Conservation (phyloP, 1,284 basidiomycete genomes). For the Tausonia pullulans region DNA sequence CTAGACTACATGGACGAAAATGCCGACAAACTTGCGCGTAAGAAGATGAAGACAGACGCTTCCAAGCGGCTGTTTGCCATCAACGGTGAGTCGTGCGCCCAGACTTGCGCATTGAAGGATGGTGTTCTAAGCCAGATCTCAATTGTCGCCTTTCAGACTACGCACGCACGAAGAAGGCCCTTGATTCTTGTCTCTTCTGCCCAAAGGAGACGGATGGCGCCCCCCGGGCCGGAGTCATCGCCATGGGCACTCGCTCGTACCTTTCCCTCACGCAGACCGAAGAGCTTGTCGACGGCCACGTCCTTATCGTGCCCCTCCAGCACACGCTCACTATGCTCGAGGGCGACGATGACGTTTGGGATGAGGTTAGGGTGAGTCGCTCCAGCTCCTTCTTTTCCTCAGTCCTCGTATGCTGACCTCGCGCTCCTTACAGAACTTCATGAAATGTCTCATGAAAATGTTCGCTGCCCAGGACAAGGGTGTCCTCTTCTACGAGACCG, state of each 20-base stretch:
- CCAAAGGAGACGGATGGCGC: conserved; percentile 75
- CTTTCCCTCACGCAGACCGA: conserved; percentile 77
- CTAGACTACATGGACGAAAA: conserved; percentile 91
- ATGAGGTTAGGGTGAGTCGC: conserved; percentile 68
- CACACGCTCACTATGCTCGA: conserved; percentile 86
- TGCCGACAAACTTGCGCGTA: conserved; percentile 76
- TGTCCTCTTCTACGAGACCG: conserved; percentile 88
- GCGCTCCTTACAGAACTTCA: conserved; percentile 64
- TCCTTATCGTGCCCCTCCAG: conserved; percentile 88
- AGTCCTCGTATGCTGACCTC: conserved; percentile 7
- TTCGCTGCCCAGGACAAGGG: conserved; percentile 79
- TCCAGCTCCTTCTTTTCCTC: conserved; percentile 7
- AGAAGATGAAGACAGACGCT: conserved; percentile 89
- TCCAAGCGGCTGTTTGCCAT: conserved; percentile 97
- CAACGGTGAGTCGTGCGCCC: conserved; percentile 48
- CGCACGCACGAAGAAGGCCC: conserved; percentile 79
- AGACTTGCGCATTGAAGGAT: no score
- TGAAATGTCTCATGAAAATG: conserved; percentile 97
- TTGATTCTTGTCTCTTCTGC: conserved; percentile 78
- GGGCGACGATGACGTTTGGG: conserved; percentile 96
- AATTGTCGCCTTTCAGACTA: conserved; percentile 52
- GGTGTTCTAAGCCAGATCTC: neutral
- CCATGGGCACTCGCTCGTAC: conserved; percentile 81
- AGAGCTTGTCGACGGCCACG: conserved; percentile 78
- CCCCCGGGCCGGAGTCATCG: conserved; percentile 74